Evolutionary conservation across 164 flowering plant genomes (phyloP).

Genomic region (Vitis amurensis): DNA sequence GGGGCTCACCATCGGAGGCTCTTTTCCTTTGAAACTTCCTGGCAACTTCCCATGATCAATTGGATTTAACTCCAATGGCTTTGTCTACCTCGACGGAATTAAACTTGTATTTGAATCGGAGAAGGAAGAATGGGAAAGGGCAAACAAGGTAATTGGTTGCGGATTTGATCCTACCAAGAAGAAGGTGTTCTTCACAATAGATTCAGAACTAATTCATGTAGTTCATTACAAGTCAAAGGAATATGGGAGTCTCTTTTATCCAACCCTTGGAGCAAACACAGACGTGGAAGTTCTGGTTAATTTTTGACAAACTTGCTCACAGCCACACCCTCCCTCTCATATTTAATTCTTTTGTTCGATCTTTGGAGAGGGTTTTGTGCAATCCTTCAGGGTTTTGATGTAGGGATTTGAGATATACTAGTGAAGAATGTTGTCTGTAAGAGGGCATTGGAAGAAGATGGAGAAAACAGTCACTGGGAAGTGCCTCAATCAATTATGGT

Average conservation of each 20-base stretch:
- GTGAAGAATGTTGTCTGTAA: too few relatives aligned
- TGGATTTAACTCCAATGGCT: constrained; percentile 73
- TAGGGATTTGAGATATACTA: too few relatives aligned
- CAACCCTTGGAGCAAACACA: constrained; percentile 69
- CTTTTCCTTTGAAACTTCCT: constrained; percentile 50
- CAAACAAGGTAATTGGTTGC: constrained; percentile 73
- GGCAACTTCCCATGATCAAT: constrained; percentile 75
- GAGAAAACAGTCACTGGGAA: background rate
- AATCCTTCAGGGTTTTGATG: too few relatives aligned
- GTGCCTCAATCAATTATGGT: background rate
- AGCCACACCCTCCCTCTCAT: too few relatives aligned
- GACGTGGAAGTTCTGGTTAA: constrained; percentile 61
- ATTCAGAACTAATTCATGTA: constrained; percentile 62
- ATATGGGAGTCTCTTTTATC: constrained; percentile 71
- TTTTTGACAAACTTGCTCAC: constrained; percentile 54
- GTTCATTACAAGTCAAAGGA: constrained; percentile 73
- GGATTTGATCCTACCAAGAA: constrained; percentile 75
- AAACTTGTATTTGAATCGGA: constrained; percentile 57
- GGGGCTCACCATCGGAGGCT: constrained; percentile 57
- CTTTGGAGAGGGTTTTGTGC: too few relatives aligned
- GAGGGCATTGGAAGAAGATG: background rate
- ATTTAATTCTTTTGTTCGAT: too few relatives aligned
- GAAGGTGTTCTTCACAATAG: constrained; percentile 74
- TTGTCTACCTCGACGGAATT: constrained; percentile 71
- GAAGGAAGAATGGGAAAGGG: constrained; percentile 48